Conservation (phyloP, 805 yeast species). For the Candida nemodendra region DNA sequence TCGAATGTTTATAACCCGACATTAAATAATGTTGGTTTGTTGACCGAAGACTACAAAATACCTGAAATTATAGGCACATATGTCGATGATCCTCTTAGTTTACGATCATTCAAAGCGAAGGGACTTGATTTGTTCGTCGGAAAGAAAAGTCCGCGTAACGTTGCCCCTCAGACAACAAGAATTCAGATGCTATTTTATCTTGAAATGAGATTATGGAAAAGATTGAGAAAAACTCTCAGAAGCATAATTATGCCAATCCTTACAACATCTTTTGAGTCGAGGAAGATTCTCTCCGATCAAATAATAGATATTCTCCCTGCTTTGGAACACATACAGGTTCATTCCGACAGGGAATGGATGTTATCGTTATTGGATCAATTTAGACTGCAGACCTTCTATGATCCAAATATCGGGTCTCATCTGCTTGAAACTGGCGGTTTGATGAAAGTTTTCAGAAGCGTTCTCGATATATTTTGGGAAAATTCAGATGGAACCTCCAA, state of each 20-base stretch:
- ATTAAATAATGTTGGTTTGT: constrained; percentile 28
- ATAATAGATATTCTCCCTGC: constrained; percentile 53
- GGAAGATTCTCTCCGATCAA: constrained; percentile 50
- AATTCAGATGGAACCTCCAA: constrained; percentile 7
- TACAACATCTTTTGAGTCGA: constrained; percentile 47
- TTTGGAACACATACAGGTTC: constrained; percentile 45
- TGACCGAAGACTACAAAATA: constrained; percentile 35
- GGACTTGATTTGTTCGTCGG: constrained; percentile 11
- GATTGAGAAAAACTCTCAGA: constrained; percentile 46
- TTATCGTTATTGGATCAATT: constrained; percentile 32
- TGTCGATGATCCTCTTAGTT: constrained; percentile 27
- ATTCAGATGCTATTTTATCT: constrained; percentile 57
- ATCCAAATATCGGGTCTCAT: constrained; percentile 34
- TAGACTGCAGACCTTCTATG: constrained; percentile 32
- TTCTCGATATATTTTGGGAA: constrained; percentile 11
- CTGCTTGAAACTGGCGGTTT: constrained; percentile 42
- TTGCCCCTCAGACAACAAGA: constrained; percentile 37
- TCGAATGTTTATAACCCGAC: constrained; percentile 17
- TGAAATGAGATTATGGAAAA: constrained; percentile 58
- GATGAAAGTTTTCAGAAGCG: constrained; percentile 41
- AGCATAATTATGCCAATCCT: constrained; percentile 53
- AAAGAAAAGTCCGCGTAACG: constrained; percentile 1
- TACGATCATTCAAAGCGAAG: constrained; percentile 18
- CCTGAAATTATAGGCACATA: constrained; percentile 34
- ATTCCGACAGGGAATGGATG: constrained; percentile 50